These are phyloP conservation scores for Cladosporium sp. DNA, from an alignment of 2,329 filamentous ascomycete genomes.

Conservation along the genomic window DNA sequence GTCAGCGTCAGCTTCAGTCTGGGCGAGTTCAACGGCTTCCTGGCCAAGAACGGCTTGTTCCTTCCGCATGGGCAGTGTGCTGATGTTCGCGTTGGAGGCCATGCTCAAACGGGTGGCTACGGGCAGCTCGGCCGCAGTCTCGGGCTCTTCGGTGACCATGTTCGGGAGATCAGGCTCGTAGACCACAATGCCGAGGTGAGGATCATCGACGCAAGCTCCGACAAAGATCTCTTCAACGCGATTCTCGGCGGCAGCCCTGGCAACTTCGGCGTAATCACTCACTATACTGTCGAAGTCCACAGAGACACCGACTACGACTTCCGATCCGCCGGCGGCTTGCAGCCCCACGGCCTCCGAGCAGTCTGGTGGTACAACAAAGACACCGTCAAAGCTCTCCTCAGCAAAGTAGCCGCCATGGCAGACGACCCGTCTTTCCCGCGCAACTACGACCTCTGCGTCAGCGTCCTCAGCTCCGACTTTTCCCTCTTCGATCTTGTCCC, in stretches of 20 bases:
- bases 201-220: conserved; percentile 21
- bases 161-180: conserved; percentile 25
- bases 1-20: conserved; percentile 32
- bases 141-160: conserved; percentile 29
- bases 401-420: conserved; percentile 40
- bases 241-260: conserved; percentile 31
- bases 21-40: conserved; percentile 39
- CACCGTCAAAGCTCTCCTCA: conserved; percentile 35
- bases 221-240: conserved; percentile 28
- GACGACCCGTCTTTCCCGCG: conserved; percentile 40
- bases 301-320: conserved; percentile 32
- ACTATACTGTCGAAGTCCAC: conserved; percentile 34
- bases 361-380: conserved; percentile 37
- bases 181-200: conserved; percentile 24
- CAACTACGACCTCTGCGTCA: conserved; percentile 45
- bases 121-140: conserved; percentile 44
- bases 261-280: conserved; percentile 30
- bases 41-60: conserved; percentile 37
- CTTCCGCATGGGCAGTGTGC: conserved; percentile 44
- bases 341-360: conserved; percentile 39
- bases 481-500: conserved; percentile 33
- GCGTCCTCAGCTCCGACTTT: conserved; percentile 40
- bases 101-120: conserved; percentile 45
- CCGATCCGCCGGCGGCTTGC: conserved; percentile 17
- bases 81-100: conserved; percentile 42